These are phyloP conservation scores for Cutaneotrichosporon spelunceum DNA, from an alignment of 1,284 basidiomycete genomes.

Conservation along the genomic window DNA sequence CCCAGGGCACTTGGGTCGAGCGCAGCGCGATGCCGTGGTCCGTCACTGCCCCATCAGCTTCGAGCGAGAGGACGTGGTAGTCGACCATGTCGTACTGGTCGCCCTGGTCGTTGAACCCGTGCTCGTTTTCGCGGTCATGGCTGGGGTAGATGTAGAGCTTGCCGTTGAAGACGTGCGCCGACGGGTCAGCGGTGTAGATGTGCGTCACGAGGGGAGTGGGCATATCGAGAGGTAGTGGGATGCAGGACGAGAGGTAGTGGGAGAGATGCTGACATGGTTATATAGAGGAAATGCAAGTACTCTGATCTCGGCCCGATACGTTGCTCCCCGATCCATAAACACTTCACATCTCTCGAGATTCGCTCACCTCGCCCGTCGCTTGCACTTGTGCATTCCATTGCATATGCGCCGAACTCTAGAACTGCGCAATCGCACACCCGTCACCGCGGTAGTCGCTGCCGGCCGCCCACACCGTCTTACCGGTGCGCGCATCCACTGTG, in stretches of 20 bases:
- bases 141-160: slow-evolving; percentile 41
- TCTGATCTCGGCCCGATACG: neutral
- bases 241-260: too few species aligned
- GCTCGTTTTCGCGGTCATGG: slow-evolving; percentile 41
- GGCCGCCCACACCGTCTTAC: slow-evolving; percentile 31
- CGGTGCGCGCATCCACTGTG: slow-evolving; percentile 24
- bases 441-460: slow-evolving; percentile 33
- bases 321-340: slow-evolving; percentile 26
- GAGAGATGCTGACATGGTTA: too few species aligned
- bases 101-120: slow-evolving; percentile 39
- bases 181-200: slow-evolving; percentile 46
- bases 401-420: slow-evolving; percentile 8
- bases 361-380: slow-evolving; percentile 33
- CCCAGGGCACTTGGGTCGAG: slow-evolving; percentile 38
- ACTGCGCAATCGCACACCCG: slow-evolving; percentile 30
- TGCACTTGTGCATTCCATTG: slow-evolving; percentile 27
- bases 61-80: slow-evolving; percentile 41
- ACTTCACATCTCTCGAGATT: too few species aligned
- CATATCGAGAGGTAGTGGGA: slow-evolving; percentile 10
- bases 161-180: slow-evolving; percentile 40
- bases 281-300: too few species aligned
- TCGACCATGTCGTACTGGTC: slow-evolving; percentile 46
- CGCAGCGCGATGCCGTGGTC: slow-evolving; percentile 40
- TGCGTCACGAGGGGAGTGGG: slow-evolving; percentile 32
- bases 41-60: slow-evolving; percentile 30